Base-by-base conservation (phyloP, 2,329 filamentous ascomycete genomes). In the Harringtonia aguacate region DNA sequence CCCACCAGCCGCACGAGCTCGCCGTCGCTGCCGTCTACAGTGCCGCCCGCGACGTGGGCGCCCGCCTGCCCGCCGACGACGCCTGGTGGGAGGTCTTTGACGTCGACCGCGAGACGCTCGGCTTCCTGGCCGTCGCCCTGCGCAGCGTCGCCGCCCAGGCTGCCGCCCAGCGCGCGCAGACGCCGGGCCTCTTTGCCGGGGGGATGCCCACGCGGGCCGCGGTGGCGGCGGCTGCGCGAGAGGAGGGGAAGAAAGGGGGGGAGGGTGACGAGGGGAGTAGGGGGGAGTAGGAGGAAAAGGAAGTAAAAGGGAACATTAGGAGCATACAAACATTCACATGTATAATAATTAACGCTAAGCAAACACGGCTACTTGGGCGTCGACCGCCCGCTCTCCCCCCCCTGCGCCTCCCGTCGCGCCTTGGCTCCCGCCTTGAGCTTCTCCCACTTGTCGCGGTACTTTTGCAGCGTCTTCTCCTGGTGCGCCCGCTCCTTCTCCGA, bases 51-150 rank as follows among this genome's bases (percentile, higher is more conserved):
- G 88, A 97, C 52, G 61, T 77, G 1, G 80, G 75, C 0, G 77
- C 84, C 13, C 88, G 86, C 60, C 72, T 95, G 64, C 87, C 90
- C 0, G 33, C 46, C 17, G 84, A 84, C 50, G 77, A 76, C 39
- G 81, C 86, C 50, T 98, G 92, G 92, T 98, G 92, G 92, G 89
- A 95, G 62, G 86, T 97, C 0, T 97, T 97, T 60, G 92, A 98
- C 61, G 86, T 92, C 8, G 89, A 95, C 55, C 73, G 92, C 41
- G 92, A 98, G 67, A 88, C 95, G 59, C 70, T 98, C 30, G 92
- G 92, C 0, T 97, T 97, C 54, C 63, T 97, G 46, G 88, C 94
- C 4, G 86, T 95, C 12, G 88, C 75, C 0, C 77, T 95, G 74
- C 70, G 79, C 49, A 95, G 89, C 55, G 67, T 94, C 44, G 80